phyloP scores from a whole-genome alignment of 768 basidiomycete species.

The Tulasnella sp. region DNA sequence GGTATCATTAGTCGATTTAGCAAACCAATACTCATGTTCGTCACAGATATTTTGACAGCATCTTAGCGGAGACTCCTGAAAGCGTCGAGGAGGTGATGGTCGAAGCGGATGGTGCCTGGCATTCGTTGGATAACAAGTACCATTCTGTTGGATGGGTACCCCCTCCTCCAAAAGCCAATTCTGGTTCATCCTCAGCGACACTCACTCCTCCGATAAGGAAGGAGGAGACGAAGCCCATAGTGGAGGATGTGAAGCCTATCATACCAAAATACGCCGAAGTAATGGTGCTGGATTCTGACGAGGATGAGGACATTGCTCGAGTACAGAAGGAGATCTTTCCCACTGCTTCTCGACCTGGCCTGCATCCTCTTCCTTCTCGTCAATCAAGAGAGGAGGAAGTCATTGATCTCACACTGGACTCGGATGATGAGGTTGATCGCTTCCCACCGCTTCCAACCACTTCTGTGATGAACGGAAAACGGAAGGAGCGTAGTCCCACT shows the following conservation, averaged over 20 bases:
- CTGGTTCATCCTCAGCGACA: background rate
- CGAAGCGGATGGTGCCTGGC: slow-evolving; percentile 93
- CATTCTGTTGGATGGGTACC: slow-evolving; percentile 58
- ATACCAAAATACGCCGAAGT: slow-evolving; percentile 39
- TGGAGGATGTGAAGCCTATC: background rate
- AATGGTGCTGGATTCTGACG: slow-evolving; percentile 53
- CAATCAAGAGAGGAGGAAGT: slow-evolving; percentile 32
- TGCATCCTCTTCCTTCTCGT: background rate
- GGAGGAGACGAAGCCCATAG: background rate
- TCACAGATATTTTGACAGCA: slow-evolving; percentile 72
- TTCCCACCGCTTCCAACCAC: slow-evolving; percentile 23
- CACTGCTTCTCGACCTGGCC: background rate
- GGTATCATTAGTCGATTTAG: slow-evolving; percentile 17
- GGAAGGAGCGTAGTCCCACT: slow-evolving; percentile 41
- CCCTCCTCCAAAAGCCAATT: background rate
- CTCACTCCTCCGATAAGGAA: background rate
- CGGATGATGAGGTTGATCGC: slow-evolving; percentile 48
- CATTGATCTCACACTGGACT: slow-evolving; percentile 71
- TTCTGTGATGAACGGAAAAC: slow-evolving; percentile 13
- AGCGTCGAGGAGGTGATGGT: slow-evolving; percentile 83
- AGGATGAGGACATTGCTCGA: slow-evolving; percentile 43
- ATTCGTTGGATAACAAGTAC: slow-evolving; percentile 75
- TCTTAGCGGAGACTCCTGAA: slow-evolving; percentile 64
- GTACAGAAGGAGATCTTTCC: slow-evolving; percentile 1
- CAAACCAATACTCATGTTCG: background rate